Conservation (phyloP, 768 basidiomycete species). For the Macrolepiota dolichaula region DNA sequence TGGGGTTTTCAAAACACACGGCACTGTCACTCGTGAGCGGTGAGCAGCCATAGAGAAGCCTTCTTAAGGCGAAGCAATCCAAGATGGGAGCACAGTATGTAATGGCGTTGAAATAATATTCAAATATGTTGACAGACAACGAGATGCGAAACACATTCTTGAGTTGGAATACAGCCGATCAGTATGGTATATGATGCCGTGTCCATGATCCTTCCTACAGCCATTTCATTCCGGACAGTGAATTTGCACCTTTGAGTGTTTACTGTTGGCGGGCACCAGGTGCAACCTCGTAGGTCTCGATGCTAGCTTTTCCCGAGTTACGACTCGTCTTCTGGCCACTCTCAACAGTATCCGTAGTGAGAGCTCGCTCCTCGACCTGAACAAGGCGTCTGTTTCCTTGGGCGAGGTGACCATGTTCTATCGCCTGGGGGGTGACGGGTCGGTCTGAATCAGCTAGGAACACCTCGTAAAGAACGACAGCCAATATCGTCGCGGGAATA, state of each 20-base stretch:
- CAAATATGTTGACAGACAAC: not conserved
- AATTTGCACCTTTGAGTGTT: not conserved
- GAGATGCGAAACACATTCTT: not conserved
- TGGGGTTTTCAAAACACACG: no score
- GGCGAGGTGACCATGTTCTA: not conserved
- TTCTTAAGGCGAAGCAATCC: no score
- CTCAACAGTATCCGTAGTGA: not conserved
- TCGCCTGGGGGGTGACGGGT: not conserved
- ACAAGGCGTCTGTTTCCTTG: constrained; percentile 10
- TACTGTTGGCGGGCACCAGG: not conserved
- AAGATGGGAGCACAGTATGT: no score
- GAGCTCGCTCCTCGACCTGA: not conserved
- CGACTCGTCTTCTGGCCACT: not conserved
- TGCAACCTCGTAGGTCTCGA: constrained; percentile 1
- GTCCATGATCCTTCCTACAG: not conserved
- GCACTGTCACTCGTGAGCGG: no score
- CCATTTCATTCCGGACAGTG: not conserved
- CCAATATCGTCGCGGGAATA: constrained; percentile 60
- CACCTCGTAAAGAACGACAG: constrained; percentile 49
- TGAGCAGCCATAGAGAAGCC: no score
- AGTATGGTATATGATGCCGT: not conserved
- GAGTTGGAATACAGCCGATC: not conserved
- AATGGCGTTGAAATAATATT: not conserved
- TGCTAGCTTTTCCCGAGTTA: not conserved
- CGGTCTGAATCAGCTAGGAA: constrained; percentile 46